Evolutionary conservation across 495 filamentous ascomycete genomes (phyloP).

Genomic region (Jackrogersella minutella): DNA sequence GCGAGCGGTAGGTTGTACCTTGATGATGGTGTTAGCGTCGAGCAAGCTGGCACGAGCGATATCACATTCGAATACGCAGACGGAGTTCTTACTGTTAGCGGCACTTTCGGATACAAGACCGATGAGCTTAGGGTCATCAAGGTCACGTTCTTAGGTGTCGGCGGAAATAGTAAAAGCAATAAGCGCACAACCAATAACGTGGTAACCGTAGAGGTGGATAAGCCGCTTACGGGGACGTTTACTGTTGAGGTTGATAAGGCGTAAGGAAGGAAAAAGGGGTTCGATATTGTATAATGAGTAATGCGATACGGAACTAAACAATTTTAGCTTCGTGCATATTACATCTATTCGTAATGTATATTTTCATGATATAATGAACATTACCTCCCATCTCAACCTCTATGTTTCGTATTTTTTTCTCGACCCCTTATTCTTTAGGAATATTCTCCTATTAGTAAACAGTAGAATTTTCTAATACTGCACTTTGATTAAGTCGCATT

Average conservation of each 20-base stretch:
- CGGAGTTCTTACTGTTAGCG: conserved; percentile 59
- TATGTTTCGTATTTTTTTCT: not conserved
- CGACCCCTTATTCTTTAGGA: not conserved
- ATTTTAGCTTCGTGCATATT: conserved; percentile 2
- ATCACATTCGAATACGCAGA: conserved; percentile 63
- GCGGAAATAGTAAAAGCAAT: conserved; percentile 4
- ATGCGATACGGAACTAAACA: not conserved
- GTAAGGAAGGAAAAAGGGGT: conserved; percentile 4
- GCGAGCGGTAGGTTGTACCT: conserved; percentile 61
- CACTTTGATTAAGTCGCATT: not conserved
- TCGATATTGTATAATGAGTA: not conserved
- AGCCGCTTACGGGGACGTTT: conserved; percentile 30
- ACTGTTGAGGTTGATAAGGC: conserved; percentile 26
- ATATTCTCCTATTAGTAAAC: not conserved
- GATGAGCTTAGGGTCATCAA: conserved; percentile 60
- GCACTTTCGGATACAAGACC: conserved; percentile 60
- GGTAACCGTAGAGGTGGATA: conserved; percentile 27
- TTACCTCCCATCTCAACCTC: not conserved
- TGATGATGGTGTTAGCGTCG: conserved; percentile 67
- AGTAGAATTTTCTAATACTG: not conserved
- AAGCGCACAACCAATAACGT: conserved; percentile 13
- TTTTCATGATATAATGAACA: conserved; percentile 3
- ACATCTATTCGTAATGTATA: conserved; percentile 14
- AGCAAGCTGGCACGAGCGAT: conserved; percentile 56
- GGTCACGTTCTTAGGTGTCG: conserved; percentile 63